phyloP scores from a whole-genome alignment of 495 filamentous ascomycete genomes.

The Lophiostoma macrostomum region DNA sequence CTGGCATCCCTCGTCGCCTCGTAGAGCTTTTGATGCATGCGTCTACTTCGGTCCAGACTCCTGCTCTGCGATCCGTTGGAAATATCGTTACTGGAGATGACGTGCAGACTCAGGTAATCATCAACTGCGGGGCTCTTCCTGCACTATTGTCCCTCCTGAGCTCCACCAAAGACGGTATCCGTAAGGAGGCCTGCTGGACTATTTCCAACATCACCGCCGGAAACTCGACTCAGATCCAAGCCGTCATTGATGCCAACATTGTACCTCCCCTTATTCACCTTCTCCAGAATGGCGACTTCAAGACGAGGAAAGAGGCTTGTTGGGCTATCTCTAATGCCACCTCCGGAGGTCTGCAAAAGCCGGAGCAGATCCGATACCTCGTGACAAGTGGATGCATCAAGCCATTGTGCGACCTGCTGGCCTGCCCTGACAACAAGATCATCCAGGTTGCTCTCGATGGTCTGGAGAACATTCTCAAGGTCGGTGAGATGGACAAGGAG shows the following conservation, averaged over 20 bases:
- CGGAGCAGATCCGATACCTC: conserved; percentile 95
- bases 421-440: conserved; percentile 99
- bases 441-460: conserved; percentile 98
- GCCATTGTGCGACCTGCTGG: conserved; percentile 92
- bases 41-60: conserved; percentile 98
- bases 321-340: conserved; percentile 99
- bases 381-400: conserved; percentile 93
- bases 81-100: conserved; percentile 99
- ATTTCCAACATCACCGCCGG: conserved; percentile 99
- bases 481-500: conserved; percentile 98
- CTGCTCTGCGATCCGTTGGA: conserved; percentile 92
- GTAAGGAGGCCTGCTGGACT: conserved; percentile 99
- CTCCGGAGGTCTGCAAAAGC: conserved; percentile 95
- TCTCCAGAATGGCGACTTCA: conserved; percentile 93
- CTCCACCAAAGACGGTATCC: conserved; percentile 97
- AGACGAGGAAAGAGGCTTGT: conserved; percentile 99
- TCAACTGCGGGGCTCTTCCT: conserved; percentile 92
- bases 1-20: conserved; percentile 92
- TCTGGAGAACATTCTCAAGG: conserved; percentile 98
- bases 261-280: conserved; percentile 95
- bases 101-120: conserved; percentile 98
- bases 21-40: conserved; percentile 98
- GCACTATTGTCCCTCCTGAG: conserved; percentile 88
- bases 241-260: conserved; percentile 95
- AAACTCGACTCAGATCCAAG: conserved; percentile 95